Conservation (phyloP, 257 asterid genomes). For the Fraxinus excelsior region DNA sequence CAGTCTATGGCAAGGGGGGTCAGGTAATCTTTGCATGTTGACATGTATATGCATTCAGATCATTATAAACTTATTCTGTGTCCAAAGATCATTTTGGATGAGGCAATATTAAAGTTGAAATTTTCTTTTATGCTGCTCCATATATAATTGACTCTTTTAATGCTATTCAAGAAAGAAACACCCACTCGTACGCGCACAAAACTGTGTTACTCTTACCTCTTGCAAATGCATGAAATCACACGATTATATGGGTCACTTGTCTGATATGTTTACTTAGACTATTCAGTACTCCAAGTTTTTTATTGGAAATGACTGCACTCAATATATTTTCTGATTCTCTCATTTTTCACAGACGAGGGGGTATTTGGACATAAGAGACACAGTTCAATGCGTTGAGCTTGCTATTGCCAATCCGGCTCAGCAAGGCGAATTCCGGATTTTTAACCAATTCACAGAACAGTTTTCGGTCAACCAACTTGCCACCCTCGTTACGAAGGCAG, state of each 20-base stretch:
- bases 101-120: too few relatives aligned
- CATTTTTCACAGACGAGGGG: constrained; percentile 75
- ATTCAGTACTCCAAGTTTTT: too few relatives aligned
- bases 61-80: neutral
- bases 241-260: too few relatives aligned
- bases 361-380: constrained; percentile 90
- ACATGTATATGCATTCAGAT: neutral
- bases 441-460: constrained; percentile 94
- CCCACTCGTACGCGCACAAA: neutral
- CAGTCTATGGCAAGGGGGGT: constrained; percentile 97
- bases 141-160: neutral
- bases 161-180: neutral
- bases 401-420: constrained; percentile 95
- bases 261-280: neutral
- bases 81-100: neutral
- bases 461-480: constrained; percentile 96
- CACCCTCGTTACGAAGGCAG: constrained; percentile 79
- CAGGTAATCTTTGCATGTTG: constrained; percentile 56
- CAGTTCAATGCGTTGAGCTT: constrained; percentile 91
- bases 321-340: constrained; percentile 13
- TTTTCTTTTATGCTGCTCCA: neutral
- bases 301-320: neutral
- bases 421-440: constrained; percentile 85
- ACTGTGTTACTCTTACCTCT: neutral
- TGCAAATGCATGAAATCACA: neutral